phyloP scores from a whole-genome alignment of 139 green algal species.

The Micractinium conductrix region DNA sequence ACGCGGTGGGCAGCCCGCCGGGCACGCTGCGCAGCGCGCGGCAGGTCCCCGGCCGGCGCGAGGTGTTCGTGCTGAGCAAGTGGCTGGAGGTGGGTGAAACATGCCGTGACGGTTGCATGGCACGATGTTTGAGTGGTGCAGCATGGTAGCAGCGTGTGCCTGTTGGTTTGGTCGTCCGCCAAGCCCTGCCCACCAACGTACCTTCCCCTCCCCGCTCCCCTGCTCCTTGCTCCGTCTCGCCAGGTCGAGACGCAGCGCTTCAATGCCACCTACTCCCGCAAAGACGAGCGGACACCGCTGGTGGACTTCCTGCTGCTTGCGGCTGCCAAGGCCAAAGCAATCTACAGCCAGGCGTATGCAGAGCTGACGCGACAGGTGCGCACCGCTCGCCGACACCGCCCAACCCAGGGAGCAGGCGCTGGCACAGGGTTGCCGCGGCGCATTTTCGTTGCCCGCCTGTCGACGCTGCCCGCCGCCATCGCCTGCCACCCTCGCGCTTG shows the following conservation, averaged over 20 bases:
- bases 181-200: too few species aligned
- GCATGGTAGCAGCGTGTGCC: neutral
- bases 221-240: neutral
- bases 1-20: neutral
- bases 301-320: constrained; percentile 36
- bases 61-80: constrained; percentile 34
- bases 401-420: neutral
- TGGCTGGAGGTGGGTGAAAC: constrained; percentile 34
- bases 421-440: neutral
- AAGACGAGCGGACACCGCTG: constrained; percentile 26
- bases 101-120: too few species aligned
- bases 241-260: constrained; percentile 32
- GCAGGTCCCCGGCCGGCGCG: neutral
- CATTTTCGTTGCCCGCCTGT: neutral
- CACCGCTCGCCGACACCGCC: neutral
- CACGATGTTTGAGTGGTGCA: neutral
- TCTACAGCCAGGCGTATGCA: constrained; percentile 22
- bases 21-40: constrained; percentile 17
- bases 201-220: neutral
- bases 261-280: constrained; percentile 21
- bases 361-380: constrained; percentile 24
- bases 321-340: constrained; percentile 1
- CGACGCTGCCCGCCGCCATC: too few species aligned
- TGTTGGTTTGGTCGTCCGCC: too few species aligned
- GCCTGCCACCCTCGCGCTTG: neutral